Conservation (phyloP, 768 basidiomycete species). For the Boletus reticulatus region DNA sequence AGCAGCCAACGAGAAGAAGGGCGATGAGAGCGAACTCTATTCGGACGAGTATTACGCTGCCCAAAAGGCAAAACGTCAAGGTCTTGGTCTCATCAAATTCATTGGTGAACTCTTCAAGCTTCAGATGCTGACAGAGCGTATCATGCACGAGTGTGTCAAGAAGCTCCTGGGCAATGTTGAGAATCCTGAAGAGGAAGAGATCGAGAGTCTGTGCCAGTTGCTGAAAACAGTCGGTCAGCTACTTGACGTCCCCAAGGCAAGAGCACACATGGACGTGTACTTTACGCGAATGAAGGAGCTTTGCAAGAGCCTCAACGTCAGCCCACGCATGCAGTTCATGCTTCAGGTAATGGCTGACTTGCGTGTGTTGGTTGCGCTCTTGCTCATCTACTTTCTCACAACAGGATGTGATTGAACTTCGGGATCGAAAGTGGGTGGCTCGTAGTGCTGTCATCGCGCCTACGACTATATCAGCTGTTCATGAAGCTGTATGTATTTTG, state of each 20-base stretch:
- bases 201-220: slow-evolving; percentile 93
- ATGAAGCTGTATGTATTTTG: slow-evolving; percentile 65
- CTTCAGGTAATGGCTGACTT: slow-evolving; percentile 64
- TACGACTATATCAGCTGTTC: slow-evolving; percentile 84
- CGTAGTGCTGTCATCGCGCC: slow-evolving; percentile 76
- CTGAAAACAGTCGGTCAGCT: slow-evolving; percentile 82
- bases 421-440: slow-evolving; percentile 76
- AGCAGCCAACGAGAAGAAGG: slow-evolving; percentile 60
- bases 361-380: not conserved
- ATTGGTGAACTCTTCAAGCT: slow-evolving; percentile 99
- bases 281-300: slow-evolving; percentile 89
- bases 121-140: slow-evolving; percentile 96
- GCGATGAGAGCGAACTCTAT: slow-evolving; percentile 69
- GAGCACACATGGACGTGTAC: slow-evolving; percentile 88
- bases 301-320: slow-evolving; percentile 68
- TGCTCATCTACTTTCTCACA: not conserved
- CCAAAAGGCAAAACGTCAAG: slow-evolving; percentile 95
- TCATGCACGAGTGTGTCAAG: slow-evolving; percentile 99
- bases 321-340: slow-evolving; percentile 93
- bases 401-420: slow-evolving; percentile 89
- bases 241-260: slow-evolving; percentile 80
- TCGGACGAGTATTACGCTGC: slow-evolving; percentile 96
- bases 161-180: slow-evolving; percentile 91
- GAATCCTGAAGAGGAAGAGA: slow-evolving; percentile 96
- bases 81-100: slow-evolving; percentile 95